phyloP scores from a whole-genome alignment of 345 rosid genomes.

The Odontarrhena argentea region DNA sequence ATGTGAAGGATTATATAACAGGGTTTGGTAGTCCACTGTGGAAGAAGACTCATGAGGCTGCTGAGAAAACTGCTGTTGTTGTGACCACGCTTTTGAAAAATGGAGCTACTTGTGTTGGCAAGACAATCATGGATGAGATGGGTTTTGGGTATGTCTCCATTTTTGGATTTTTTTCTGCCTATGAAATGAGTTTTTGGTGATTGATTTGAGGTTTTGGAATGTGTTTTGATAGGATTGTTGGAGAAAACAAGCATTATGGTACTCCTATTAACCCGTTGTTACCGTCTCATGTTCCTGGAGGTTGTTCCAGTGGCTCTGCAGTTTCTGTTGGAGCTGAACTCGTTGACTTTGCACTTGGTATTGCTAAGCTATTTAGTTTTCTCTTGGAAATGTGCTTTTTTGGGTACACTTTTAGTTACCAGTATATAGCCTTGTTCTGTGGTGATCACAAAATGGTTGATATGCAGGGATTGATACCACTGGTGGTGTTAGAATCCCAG shows the following conservation, averaged over 20 bases:
- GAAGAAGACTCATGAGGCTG: conserved; percentile 72
- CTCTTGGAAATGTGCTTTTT: neutral
- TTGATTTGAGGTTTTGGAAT: conserved; percentile 20
- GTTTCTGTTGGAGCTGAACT: conserved; percentile 85
- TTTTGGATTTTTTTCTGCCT: neutral
- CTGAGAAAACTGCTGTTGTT: conserved; percentile 68
- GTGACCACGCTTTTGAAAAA: conserved; percentile 69
- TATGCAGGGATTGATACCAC: conserved; percentile 75
- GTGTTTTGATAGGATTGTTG: conserved; percentile 54
- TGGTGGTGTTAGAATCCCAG: conserved; percentile 79
- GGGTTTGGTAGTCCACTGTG: conserved; percentile 89
- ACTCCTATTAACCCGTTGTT: conserved; percentile 72
- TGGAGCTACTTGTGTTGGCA: conserved; percentile 94
- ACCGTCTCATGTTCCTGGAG: conserved; percentile 78
- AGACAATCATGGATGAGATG: conserved; percentile 82
- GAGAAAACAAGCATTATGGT: conserved; percentile 86
- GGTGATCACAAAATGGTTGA: conserved; percentile 3
- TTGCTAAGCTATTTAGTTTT: conserved; percentile 10
- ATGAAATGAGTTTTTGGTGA: neutral
- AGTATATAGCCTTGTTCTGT: conserved; percentile 11
- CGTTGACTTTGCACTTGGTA: conserved; percentile 90
- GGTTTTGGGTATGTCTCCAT: conserved; percentile 59
- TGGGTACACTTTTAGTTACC: neutral
- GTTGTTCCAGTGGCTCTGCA: conserved; percentile 96
- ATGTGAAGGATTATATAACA: conserved; percentile 70